phyloP scores from a whole-genome alignment of 257 asterid species.

The Oldenlandia corymbosa region DNA sequence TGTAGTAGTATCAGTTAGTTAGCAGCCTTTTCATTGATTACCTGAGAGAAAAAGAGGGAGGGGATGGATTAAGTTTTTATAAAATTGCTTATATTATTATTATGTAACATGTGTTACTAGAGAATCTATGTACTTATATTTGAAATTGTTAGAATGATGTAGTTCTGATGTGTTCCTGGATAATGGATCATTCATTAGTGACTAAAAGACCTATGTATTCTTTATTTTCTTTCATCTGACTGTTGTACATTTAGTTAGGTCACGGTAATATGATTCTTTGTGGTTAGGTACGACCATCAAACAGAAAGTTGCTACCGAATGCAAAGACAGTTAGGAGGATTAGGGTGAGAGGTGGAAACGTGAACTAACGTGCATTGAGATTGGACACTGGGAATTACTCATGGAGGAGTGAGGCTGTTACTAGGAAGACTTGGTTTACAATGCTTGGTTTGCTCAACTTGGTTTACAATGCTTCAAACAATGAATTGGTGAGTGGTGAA shows the following conservation, averaged over 20 bases:
- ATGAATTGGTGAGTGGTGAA: conserved; percentile 35
- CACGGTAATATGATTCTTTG: neutral
- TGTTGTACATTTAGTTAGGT: neutral
- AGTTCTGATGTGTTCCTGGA: neutral
- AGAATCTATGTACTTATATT: neutral
- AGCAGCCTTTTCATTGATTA: too few relatives aligned
- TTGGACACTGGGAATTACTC: conserved; percentile 40
- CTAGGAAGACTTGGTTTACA: conserved; percentile 33
- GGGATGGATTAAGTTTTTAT: too few relatives aligned
- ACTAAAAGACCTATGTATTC: neutral
- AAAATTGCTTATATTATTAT: too few relatives aligned
- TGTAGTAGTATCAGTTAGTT: too few relatives aligned
- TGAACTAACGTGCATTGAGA: conserved; percentile 36
- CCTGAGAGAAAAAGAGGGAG: too few relatives aligned
- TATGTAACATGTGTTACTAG: neutral
- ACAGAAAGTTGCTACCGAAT: conserved; percentile 23
- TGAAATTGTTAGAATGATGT: neutral
- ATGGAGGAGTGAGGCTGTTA: conserved; percentile 40
- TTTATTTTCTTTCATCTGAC: neutral
- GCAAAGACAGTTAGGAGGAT: conserved; percentile 29
- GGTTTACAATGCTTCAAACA: conserved; percentile 37
- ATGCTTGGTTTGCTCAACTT: conserved; percentile 36
- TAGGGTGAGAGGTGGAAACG: conserved; percentile 36
- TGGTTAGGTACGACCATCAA: conserved; percentile 36
- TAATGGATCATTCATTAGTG: neutral